Conservation (phyloP, 306 rosid genomes). For the Sesbania bispinosa region DNA sequence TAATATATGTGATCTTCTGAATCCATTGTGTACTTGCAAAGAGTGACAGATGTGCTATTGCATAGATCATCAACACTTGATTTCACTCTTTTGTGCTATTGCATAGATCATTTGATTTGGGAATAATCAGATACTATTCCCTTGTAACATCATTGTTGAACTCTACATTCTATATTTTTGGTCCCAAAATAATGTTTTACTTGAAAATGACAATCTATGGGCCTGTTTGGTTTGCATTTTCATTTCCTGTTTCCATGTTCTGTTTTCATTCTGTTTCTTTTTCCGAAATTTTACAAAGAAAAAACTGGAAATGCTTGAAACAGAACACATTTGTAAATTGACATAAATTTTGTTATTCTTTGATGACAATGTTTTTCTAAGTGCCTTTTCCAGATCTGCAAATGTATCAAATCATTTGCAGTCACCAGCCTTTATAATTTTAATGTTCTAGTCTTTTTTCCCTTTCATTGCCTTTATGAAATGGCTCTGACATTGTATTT, state of each 20-base stretch:
- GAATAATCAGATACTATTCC: not conserved
- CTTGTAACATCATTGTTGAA: not conserved
- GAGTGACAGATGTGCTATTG: not conserved
- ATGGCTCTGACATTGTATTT: constrained; percentile 22
- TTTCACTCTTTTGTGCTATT: not conserved
- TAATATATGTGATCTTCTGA: not conserved
- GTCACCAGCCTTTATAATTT: not conserved
- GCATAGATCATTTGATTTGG: not conserved
- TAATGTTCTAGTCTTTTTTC: too few species aligned
- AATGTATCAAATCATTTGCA: not conserved
- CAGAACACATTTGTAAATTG: not conserved
- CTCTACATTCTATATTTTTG: not conserved
- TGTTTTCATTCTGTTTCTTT: too few species aligned
- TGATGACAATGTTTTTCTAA: not conserved
- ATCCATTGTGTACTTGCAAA: not conserved
- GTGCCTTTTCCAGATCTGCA: not conserved
- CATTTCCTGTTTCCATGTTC: too few species aligned
- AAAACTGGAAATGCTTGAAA: too few species aligned
- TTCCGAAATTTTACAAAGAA: too few species aligned
- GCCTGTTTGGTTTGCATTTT: too few species aligned
- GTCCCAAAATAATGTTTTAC: not conserved
- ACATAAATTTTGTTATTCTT: not conserved
- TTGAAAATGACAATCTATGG: not conserved
- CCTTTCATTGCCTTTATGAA: not conserved
- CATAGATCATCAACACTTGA: not conserved